Evolutionary conservation across 2,329 filamentous ascomycete genomes (phyloP).

Genomic region (Aspergillus niger): DNA sequence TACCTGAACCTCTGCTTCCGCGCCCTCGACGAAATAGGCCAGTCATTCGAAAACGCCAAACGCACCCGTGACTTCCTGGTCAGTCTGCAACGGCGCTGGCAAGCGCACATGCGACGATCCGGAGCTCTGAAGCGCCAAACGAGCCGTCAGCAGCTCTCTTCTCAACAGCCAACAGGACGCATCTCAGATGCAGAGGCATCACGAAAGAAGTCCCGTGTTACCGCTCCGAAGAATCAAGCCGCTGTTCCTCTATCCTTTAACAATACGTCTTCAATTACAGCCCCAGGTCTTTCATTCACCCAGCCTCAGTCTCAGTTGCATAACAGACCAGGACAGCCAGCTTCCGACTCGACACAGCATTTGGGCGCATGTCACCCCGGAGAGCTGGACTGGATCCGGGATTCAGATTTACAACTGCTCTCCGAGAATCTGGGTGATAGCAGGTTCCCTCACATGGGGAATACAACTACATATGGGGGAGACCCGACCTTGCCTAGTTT

Average conservation of each 20-base stretch:
- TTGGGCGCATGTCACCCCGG: conserved; percentile 19
- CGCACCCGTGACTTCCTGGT: conserved; percentile 40
- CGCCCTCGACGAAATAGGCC: conserved; percentile 43
- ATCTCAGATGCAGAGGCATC: conserved; percentile 15
- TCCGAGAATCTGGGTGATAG: conserved; percentile 22
- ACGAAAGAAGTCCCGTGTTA: conserved; percentile 29
- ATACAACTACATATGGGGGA: conserved; percentile 9
- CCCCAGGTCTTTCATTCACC: background rate
- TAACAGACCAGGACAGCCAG: background rate
- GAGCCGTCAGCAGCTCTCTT: conserved; percentile 24
- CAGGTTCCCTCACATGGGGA: conserved; percentile 23
- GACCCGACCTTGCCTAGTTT: conserved; percentile 21
- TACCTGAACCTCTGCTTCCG: conserved; percentile 45
- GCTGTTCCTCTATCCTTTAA: conserved; percentile 7
- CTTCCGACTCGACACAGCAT: conserved; percentile 12
- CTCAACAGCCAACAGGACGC: conserved; percentile 13
- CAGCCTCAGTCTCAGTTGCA: conserved; percentile 10
- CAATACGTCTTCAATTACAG: background rate
- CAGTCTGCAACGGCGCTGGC: conserved; percentile 39
- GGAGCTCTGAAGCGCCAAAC: conserved; percentile 32
- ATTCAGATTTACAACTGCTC: conserved; percentile 30
- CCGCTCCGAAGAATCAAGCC: conserved; percentile 4
- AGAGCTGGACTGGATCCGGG: conserved; percentile 35
- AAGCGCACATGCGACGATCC: conserved; percentile 16
- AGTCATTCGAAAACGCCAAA: conserved; percentile 44